Percentiles rank a stretch among this genome's conserved stretches.
These are phyloP conservation scores for Trichosanthes cucumerina DNA, from an alignment of 306 rosid genomes.

Conservation along the genomic window DNA sequence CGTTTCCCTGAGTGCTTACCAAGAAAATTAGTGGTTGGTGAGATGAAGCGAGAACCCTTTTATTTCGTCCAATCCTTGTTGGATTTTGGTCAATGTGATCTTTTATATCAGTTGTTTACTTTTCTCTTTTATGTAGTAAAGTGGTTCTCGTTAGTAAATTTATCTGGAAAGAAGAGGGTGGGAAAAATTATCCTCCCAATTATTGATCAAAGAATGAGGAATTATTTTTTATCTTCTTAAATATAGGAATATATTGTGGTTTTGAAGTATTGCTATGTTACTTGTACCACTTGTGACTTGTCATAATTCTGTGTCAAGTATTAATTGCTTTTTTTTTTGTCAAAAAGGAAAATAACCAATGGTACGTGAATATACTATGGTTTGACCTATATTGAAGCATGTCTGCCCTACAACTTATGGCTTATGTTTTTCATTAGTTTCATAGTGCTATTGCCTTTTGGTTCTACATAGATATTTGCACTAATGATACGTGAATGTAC, in stretches of 20 bases:
- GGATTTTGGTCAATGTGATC: background rate
- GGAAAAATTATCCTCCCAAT: background rate
- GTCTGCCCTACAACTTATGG: background rate
- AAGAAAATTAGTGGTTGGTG: background rate
- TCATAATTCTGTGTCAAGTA: background rate
- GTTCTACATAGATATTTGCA: background rate
- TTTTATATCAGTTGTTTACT: background rate
- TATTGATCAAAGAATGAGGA: background rate
- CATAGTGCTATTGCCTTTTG: background rate
- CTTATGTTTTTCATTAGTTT: background rate
- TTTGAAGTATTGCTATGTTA: background rate
- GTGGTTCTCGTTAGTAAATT: background rate
- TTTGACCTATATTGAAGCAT: background rate
- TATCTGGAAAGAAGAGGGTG: background rate
- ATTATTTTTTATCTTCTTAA: background rate
- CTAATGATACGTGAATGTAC: constrained; percentile 9
- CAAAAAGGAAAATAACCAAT: background rate
- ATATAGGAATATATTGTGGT: background rate
- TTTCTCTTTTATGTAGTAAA: background rate
- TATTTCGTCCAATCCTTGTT: background rate
- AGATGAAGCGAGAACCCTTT: background rate
- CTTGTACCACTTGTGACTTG: background rate
- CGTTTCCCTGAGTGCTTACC: background rate
- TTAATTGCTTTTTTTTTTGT: background rate
- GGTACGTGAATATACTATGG: background rate